phyloP scores from a whole-genome alignment of 2,329 filamentous ascomycete genomes.

The Escovopsis sp. region DNA sequence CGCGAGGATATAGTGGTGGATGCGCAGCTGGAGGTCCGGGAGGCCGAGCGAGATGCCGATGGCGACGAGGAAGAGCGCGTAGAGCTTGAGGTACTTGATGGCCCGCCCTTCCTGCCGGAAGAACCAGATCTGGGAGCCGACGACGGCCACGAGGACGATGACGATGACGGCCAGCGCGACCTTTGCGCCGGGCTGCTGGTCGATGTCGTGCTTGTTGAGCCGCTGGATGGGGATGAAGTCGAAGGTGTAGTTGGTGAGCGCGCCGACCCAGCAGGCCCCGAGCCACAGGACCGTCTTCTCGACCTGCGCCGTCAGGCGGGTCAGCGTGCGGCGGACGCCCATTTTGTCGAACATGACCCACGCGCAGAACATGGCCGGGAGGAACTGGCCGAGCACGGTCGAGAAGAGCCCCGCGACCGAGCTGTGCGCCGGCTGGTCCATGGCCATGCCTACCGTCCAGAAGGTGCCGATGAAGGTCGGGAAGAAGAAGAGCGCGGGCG shows the following conservation, averaged over 20 bases:
- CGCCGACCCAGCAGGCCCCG: constrained; percentile 79
- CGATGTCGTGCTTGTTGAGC: constrained; percentile 77
- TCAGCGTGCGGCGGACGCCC: constrained; percentile 56
- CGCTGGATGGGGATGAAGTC: constrained; percentile 86
- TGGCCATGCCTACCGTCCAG: constrained; percentile 78
- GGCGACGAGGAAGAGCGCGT: constrained; percentile 50
- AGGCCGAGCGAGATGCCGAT: constrained; percentile 58
- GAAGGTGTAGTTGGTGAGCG: constrained; percentile 89
- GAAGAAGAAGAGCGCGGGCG: constrained; percentile 71
- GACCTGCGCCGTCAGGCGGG: constrained; percentile 62
- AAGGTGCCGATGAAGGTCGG: constrained; percentile 70
- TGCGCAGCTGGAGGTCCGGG: constrained; percentile 66
- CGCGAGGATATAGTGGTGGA: constrained; percentile 90
- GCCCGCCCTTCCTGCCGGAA: constrained; percentile 77
- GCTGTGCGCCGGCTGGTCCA: constrained; percentile 62
- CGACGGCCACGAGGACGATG: constrained; percentile 51
- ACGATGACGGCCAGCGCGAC: constrained; percentile 69
- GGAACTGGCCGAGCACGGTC: constrained; percentile 61
- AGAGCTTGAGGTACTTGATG: constrained; percentile 62
- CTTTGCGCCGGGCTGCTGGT: constrained; percentile 78
- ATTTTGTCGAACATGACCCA: constrained; percentile 83
- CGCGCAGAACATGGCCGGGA: constrained; percentile 76
- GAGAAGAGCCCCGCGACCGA: constrained; percentile 61
- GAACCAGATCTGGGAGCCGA: constrained; percentile 65
- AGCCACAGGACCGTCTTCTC: constrained; percentile 88